Conservation (phyloP, 2,329 filamentous ascomycete species). For the Exophiala dermatitidis region DNA sequence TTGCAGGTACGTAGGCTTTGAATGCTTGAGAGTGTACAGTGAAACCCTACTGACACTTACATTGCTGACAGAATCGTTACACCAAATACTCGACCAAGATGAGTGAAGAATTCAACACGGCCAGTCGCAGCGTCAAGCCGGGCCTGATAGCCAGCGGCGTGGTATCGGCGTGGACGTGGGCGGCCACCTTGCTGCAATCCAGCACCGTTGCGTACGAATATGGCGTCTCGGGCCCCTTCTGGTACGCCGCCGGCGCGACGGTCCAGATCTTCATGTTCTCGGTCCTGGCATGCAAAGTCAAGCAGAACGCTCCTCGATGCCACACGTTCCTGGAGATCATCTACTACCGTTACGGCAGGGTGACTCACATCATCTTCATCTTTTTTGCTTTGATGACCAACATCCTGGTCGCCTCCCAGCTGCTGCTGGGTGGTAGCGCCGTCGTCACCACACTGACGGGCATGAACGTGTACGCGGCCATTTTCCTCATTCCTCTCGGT, state of each 20-base stretch:
- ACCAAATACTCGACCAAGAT: conserved; percentile 58
- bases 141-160: conserved; percentile 80
- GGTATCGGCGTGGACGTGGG: conserved; percentile 81
- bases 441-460: conserved; percentile 38
- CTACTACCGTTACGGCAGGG: conserved; percentile 65
- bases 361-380: conserved; percentile 69
- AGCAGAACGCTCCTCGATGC: conserved; percentile 11
- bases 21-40: neutral
- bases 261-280: conserved; percentile 84
- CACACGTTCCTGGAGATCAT: conserved; percentile 69
- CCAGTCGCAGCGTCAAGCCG: conserved; percentile 78
- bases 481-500: conserved; percentile 57
- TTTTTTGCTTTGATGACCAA: conserved; percentile 78
- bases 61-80: conserved; percentile 9
- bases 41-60: neutral
- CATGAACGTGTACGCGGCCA: conserved; percentile 39
- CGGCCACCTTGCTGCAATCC: conserved; percentile 50
- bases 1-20: conserved; percentile 36
- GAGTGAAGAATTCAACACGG: conserved; percentile 85
- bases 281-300: conserved; percentile 54
- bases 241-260: conserved; percentile 62
- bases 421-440: conserved; percentile 37
- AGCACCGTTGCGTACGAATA: conserved; percentile 69
- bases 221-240: conserved; percentile 59
- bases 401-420: conserved; percentile 57